Evolutionary conservation across 2,329 filamentous ascomycete species (phyloP).

Genomic region (Iodosphaeria phyllophila): DNA sequence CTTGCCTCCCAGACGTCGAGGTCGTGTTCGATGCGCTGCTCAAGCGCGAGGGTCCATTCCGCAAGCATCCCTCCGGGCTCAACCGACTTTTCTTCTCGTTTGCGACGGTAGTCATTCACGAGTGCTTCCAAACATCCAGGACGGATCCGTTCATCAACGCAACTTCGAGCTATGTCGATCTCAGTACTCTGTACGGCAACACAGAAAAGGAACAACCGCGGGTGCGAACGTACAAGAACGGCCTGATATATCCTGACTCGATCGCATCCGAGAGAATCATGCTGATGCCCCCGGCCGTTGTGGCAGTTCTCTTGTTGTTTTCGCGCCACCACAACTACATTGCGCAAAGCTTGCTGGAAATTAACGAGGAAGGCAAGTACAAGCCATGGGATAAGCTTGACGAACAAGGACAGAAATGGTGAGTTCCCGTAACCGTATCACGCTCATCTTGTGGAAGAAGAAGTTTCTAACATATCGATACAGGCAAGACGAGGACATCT

Average conservation of each 20-base stretch:
- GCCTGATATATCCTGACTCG: slow-evolving; percentile 52
- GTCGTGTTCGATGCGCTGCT: slow-evolving; percentile 25
- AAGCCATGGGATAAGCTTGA: slow-evolving; percentile 33
- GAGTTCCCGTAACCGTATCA: slow-evolving; percentile 12
- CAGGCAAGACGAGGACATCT: slow-evolving; percentile 17
- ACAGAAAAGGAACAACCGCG: slow-evolving; percentile 46
- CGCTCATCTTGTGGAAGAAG: background rate
- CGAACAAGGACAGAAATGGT: slow-evolving; percentile 8
- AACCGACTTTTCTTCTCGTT: slow-evolving; percentile 27
- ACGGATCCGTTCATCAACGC: slow-evolving; percentile 22
- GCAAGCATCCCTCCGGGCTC: slow-evolving; percentile 22
- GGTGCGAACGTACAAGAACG: slow-evolving; percentile 51
- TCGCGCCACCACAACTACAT: slow-evolving; percentile 78
- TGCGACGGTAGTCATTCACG: slow-evolving; percentile 21
- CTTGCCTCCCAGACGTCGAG: slow-evolving; percentile 26
- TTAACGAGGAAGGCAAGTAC: slow-evolving; percentile 74
- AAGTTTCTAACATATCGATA: background rate
- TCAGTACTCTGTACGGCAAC: slow-evolving; percentile 53
- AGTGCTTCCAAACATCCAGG: slow-evolving; percentile 2
- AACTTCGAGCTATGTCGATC: slow-evolving; percentile 54
- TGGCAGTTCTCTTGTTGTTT: slow-evolving; percentile 59
- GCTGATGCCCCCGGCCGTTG: slow-evolving; percentile 53
- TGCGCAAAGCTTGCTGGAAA: slow-evolving; percentile 58
- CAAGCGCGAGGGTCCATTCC: slow-evolving; percentile 19
- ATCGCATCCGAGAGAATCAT: slow-evolving; percentile 54